phyloP scores from a whole-genome alignment of 352 stramenopile species.

The Phytophthora kernoviae region DNA sequence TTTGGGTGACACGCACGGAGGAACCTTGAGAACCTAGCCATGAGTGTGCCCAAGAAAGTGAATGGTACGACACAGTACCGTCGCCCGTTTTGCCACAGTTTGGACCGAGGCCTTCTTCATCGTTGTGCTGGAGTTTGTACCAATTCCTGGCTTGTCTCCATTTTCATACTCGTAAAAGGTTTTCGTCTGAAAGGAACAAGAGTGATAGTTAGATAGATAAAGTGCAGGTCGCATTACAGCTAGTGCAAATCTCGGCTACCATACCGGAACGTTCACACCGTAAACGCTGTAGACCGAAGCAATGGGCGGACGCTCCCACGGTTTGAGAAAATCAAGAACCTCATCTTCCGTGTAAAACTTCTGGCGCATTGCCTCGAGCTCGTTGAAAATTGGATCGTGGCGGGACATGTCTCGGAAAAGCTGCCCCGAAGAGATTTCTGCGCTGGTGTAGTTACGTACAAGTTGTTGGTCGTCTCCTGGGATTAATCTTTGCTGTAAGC shows the following conservation, averaged over 20 bases:
- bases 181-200: constrained; percentile 46
- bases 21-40: constrained; percentile 60
- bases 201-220: background rate
- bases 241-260: background rate
- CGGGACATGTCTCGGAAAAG: constrained; percentile 75
- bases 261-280: constrained; percentile 75
- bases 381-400: constrained; percentile 65
- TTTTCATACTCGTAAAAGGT: constrained; percentile 77
- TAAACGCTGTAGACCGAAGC: constrained; percentile 79
- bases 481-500: constrained; percentile 35
- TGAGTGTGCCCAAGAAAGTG: constrained; percentile 76
- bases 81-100: constrained; percentile 79
- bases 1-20: constrained; percentile 70
- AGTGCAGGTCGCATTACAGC: background rate
- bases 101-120: constrained; percentile 50
- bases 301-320: constrained; percentile 75
- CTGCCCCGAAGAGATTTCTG: constrained; percentile 66
- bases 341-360: constrained; percentile 74
- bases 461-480: constrained; percentile 23
- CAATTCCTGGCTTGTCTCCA: constrained; percentile 51
- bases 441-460: constrained; percentile 61
- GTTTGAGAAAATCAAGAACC: constrained; percentile 58
- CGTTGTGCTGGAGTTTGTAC: constrained; percentile 60
- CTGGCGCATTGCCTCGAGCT: constrained; percentile 60
- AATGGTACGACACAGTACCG: constrained; percentile 80